Base-by-base conservation (phyloP, 805 yeast genomes). In the Tetrapisispora arboricola region DNA sequence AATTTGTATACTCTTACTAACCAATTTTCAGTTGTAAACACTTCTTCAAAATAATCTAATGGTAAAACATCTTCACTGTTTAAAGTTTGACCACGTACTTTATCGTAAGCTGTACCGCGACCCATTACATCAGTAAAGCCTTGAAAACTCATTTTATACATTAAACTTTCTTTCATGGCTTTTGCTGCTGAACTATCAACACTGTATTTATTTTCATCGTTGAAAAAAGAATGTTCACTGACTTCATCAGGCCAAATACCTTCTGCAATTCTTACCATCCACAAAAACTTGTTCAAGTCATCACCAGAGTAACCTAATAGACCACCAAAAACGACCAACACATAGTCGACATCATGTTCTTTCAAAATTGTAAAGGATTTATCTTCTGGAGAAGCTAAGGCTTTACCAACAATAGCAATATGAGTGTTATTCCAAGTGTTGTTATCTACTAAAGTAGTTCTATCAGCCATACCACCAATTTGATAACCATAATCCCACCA, bases 401-500 rank as follows among this genome's bases (percentile, higher is more conserved):
- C 97, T 64, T 87, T 87, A 55, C 99, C 99, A 41, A 92, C 98
- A 13, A 96, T 87, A 50, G 98, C 99, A 64, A 92, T 94, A 62
- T 92, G 99, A 3, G 98, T 92, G 70, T 92, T 92, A 63, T 92
- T 92, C 98, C 99, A 92, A 10, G 99, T 92, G 67, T 92, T 92
- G 74, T 92, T 92, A 64, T 92, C 99, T 30, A 94, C 99, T 52
- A 92, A 72, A 6, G 99, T 92, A 49, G 97, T 90, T 59, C 99
- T 78, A 66, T 92, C 98, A 35, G 98, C 98, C 97, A 92, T 92
- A 48, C 99, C 99, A 54, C 98, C 98, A 56, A 92, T 92, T 70
- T 92, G 99, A 65, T 92, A 92, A 41, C 99, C 99, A 59, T 94
- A 94, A 70, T 94, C 98, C 99, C 99, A 92, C 98, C 99, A 92